Conservation (phyloP, 108 stramenopile genomes). For the Cyclostephanos invisitatus region DNA sequence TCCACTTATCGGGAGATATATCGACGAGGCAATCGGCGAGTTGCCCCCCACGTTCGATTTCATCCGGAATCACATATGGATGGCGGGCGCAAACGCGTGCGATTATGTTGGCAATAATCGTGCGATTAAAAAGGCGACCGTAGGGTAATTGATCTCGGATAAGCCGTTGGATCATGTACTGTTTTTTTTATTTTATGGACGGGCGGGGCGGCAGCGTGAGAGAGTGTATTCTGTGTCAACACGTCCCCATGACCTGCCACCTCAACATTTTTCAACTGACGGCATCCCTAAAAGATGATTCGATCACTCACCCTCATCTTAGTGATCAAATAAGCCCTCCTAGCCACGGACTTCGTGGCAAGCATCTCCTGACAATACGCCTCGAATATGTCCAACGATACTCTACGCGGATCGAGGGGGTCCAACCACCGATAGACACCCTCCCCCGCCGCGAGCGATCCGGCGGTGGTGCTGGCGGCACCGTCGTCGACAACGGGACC, state of each 20-base stretch:
- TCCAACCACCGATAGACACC: constrained; percentile 24
- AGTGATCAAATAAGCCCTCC: constrained; percentile 37
- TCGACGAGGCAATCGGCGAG: constrained; percentile 26
- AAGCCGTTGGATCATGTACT: constrained; percentile 45
- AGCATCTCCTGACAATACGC: constrained; percentile 50
- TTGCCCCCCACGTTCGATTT: neutral
- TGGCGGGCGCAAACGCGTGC: constrained; percentile 37
- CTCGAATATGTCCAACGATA: constrained; percentile 46
- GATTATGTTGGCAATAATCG: constrained; percentile 29
- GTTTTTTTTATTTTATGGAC: neutral
- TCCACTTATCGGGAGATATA: constrained; percentile 30
- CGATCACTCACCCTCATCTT: constrained; percentile 43
- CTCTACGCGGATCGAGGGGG: constrained; percentile 48
- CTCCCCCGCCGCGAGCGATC: neutral
- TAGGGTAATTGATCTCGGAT: constrained; percentile 40
- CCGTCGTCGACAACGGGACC: neutral
- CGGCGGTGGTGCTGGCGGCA: neutral
- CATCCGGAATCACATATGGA: constrained; percentile 21
- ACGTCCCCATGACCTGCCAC: too few species aligned
- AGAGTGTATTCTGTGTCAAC: neutral
- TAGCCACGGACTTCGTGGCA: constrained; percentile 15
- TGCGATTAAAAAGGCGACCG: constrained; percentile 46
- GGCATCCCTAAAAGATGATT: neutral
- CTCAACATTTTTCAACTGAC: neutral
- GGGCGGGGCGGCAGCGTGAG: neutral